phyloP scores from a whole-genome alignment of 192 early-diverging fungal genomes.

The Coemansia pectinata region DNA sequence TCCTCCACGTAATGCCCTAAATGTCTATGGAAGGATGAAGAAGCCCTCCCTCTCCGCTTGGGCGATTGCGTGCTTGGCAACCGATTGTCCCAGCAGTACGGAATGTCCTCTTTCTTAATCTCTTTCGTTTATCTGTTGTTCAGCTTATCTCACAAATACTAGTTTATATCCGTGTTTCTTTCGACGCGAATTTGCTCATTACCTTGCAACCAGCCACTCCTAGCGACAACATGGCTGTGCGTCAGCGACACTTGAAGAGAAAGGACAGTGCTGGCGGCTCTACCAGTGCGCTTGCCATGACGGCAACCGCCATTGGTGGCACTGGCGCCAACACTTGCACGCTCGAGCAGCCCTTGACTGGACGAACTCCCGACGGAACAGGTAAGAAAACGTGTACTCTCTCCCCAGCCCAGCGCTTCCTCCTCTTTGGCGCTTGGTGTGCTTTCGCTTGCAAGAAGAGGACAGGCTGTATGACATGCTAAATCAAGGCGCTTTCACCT shows the following conservation, averaged over 20 bases:
- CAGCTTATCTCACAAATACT: not conserved
- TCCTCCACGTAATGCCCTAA: not conserved
- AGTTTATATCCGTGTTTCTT: not conserved
- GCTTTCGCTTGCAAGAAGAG: no score
- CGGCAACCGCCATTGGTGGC: not conserved
- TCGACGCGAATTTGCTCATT: not conserved
- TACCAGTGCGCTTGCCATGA: not conserved
- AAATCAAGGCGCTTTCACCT: not conserved
- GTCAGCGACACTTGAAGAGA: slow-evolving; percentile 35
- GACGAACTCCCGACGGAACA: slow-evolving; percentile 49
- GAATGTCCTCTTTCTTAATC: not conserved
- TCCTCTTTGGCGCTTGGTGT: not conserved
- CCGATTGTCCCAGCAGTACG: not conserved
- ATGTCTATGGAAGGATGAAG: not conserved
- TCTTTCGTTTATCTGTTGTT: not conserved
- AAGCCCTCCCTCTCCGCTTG: not conserved
- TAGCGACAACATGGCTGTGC: slow-evolving; percentile 26
- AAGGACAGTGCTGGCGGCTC: not conserved
- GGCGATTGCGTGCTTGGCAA: not conserved
- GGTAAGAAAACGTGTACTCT: slow-evolving; percentile 21
- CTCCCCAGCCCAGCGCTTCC: not conserved
- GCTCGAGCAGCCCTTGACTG: slow-evolving; percentile 19
- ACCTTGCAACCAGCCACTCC: not conserved
- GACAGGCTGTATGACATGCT: no score
- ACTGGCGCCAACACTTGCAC: not conserved